These are phyloP conservation scores for Diaporthe nobilis DNA, from an alignment of 2,329 filamentous ascomycete genomes.

Conservation along the genomic window DNA sequence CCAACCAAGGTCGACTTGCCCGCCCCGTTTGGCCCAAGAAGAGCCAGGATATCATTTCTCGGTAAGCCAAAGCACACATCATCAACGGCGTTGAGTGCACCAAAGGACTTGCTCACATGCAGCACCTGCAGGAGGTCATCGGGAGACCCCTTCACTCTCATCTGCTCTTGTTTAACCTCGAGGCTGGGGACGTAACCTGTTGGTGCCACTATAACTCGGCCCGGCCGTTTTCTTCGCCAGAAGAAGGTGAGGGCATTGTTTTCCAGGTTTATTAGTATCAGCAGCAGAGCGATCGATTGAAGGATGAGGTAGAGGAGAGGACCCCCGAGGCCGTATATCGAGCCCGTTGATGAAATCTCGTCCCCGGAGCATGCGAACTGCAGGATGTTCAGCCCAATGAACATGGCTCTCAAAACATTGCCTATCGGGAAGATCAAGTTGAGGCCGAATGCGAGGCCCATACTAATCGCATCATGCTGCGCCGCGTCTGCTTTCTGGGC, in stretches of 20 bases:
- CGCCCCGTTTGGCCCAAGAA: neutral
- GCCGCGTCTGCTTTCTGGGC: neutral
- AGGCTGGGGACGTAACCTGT: neutral
- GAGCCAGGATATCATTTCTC: neutral
- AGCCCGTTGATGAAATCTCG: neutral
- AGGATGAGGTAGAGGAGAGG: neutral
- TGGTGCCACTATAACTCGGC: neutral
- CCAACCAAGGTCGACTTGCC: neutral
- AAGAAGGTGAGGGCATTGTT: neutral
- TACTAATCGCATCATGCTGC: neutral
- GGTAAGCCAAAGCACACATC: neutral
- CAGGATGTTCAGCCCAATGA: neutral
- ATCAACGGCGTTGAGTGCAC: neutral
- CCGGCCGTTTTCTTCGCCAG: neutral
- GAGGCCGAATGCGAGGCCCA: neutral
- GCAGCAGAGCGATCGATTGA: neutral
- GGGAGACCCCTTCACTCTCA: neutral
- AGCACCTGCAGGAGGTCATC: slow-evolving; percentile 3
- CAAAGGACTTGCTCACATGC: slow-evolving; percentile 4
- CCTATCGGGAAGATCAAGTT: slow-evolving; percentile 2
- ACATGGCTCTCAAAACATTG: neutral
- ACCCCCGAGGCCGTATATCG: neutral
- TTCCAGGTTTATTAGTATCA: neutral
- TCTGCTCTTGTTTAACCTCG: neutral
- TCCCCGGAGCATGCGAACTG: neutral